Percentiles rank a stretch among this genome's conserved stretches.
phyloP scores from a whole-genome alignment of 2,329 filamentous ascomycete genomes.

The Colletotrichum incanum region DNA sequence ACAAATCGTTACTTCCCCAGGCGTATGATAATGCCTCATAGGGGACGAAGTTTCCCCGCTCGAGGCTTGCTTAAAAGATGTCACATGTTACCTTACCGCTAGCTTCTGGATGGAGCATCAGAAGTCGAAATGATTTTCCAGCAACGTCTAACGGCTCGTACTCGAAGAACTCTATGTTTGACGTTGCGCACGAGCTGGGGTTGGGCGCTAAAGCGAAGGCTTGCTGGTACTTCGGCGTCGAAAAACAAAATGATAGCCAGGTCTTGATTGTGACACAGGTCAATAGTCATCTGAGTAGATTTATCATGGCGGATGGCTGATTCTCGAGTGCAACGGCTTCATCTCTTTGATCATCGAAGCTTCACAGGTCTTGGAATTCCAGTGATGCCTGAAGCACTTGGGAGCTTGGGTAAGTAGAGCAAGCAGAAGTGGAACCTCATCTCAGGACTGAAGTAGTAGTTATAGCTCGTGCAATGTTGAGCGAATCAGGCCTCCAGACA shows the following conservation, averaged over 20 bases:
- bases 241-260: not conserved
- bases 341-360: too few species aligned
- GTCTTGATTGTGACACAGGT: not conserved
- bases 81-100: conserved; percentile 2
- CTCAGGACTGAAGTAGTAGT: not conserved
- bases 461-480: not conserved
- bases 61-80: conserved; percentile 16
- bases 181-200: not conserved
- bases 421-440: not conserved
- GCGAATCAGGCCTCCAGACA: not conserved
- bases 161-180: not conserved
- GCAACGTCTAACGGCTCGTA: conserved; percentile 16
- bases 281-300: not conserved
- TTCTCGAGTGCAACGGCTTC: too few species aligned
- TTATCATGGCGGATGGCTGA: not conserved
- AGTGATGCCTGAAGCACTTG: not conserved
- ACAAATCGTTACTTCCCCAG: not conserved
- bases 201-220: not conserved
- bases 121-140: not conserved
- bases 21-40: conserved; percentile 2
- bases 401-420: not conserved
- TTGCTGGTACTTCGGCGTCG: not conserved
- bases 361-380: not conserved
- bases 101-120: conserved; percentile 6
- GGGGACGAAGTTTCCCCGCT: not conserved